Evolutionary conservation across 768 basidiomycete species (phyloP).

Genomic region (Mycena maculata): DNA sequence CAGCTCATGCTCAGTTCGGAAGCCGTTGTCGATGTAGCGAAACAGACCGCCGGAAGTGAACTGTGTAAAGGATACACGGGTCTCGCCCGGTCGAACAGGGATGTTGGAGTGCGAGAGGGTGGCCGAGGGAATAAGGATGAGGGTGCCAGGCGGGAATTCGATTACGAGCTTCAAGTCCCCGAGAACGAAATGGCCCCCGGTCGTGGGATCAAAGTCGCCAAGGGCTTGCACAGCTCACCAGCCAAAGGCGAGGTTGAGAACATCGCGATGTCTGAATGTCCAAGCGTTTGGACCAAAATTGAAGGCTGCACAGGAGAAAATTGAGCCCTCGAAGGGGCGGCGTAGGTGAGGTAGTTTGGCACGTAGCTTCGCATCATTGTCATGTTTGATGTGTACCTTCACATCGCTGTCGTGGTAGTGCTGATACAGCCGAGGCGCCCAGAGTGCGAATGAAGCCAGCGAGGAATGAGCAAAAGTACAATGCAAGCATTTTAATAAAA

Average conservation of each 20-base stretch:
- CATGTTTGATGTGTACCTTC: no score
- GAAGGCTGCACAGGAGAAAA: neutral
- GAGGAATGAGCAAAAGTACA: no score
- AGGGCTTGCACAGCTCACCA: neutral
- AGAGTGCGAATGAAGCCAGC: no score
- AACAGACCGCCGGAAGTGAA: constrained; percentile 1
- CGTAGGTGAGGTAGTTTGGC: neutral
- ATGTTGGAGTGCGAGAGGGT: constrained; percentile 5
- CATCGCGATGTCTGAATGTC: no score
- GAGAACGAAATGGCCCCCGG: no score
- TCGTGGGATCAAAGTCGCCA: neutral
- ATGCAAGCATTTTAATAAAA: no score
- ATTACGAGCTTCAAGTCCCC: neutral
- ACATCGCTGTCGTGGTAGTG: no score
- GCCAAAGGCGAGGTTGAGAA: neutral
- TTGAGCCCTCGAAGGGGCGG: neutral
- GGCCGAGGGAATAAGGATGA: neutral
- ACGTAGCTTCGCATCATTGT: no score
- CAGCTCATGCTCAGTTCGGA: neutral
- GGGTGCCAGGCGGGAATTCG: neutral
- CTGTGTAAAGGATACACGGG: neutral
- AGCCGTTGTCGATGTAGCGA: no score
- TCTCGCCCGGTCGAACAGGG: neutral
- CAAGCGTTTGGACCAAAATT: neutral
- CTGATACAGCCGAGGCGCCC: no score